A percentile compares a stretch with the other conserved stretches of the same genome.
phyloP scores from a whole-genome alignment of 371 early-diverging fungal species.

The Basidiobolus meristosporus region DNA sequence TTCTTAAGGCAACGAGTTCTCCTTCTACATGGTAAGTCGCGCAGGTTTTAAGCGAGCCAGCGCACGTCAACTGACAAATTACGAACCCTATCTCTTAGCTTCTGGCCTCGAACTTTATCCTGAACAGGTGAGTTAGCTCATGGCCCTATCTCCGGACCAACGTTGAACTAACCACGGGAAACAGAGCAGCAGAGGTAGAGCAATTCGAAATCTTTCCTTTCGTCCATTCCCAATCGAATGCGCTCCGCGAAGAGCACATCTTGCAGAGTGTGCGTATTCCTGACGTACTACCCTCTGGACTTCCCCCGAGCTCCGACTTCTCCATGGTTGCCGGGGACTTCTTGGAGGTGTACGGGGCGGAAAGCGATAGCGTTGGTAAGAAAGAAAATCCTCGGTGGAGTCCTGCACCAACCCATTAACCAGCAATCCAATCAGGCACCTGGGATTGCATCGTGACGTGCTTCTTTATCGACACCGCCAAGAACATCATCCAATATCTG shows the following conservation, averaged over 20 bases:
- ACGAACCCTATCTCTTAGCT: too few relatives aligned
- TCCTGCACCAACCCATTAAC: too few relatives aligned
- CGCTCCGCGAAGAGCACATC: slow-evolving; percentile 30
- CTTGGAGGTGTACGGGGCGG: slow-evolving; percentile 54
- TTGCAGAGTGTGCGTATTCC: slow-evolving; percentile 51
- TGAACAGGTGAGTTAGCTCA: slow-evolving; percentile 33
- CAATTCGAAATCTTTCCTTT: slow-evolving; percentile 71
- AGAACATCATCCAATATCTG: slow-evolving; percentile 73
- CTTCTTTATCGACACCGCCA: slow-evolving; percentile 93
- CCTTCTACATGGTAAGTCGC: slow-evolving; percentile 41
- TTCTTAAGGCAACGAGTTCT: slow-evolving; percentile 68
- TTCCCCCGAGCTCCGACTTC: slow-evolving; percentile 57
- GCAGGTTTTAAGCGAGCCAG: neutral
- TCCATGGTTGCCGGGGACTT: slow-evolving; percentile 96
- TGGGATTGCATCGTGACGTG: slow-evolving; percentile 87
- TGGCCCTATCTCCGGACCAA: neutral
- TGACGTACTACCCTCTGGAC: slow-evolving; percentile 46
- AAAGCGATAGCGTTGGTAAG: too few relatives aligned
- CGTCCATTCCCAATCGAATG: slow-evolving; percentile 76
- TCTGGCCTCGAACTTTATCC: slow-evolving; percentile 67
- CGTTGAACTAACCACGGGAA: slow-evolving; percentile 2
- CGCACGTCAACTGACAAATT: neutral
- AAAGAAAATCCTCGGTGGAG: too few relatives aligned
- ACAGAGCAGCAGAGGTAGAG: slow-evolving; percentile 13
- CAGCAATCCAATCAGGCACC: slow-evolving; percentile 16